Evolutionary conservation across 2,329 filamentous ascomycete species (phyloP).

Genomic region (Zymoseptoria tritici): DNA sequence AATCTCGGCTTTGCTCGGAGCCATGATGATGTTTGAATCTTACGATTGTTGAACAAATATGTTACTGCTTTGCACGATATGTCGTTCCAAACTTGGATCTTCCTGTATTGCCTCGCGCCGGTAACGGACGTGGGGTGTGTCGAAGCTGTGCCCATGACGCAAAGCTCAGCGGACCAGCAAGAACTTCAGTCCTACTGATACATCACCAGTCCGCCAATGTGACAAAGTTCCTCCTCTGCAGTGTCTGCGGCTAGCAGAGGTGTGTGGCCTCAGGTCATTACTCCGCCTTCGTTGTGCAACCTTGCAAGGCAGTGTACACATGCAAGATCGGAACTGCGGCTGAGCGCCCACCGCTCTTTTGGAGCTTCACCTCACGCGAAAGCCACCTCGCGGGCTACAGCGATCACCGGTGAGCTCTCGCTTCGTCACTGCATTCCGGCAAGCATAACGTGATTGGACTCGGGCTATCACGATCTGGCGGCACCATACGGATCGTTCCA

Average conservation of each 20-base stretch:
- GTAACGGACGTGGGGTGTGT: no score
- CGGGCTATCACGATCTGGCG: not conserved
- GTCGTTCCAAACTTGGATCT: no score
- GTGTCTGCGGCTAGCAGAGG: not conserved
- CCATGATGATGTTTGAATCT: not conserved
- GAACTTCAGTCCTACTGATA: not conserved
- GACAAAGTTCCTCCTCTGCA: not conserved
- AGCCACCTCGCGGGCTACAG: not conserved
- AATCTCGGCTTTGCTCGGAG: constrained; percentile 19
- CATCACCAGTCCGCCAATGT: not conserved
- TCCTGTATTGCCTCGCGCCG: no score
- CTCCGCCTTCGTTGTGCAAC: not conserved
- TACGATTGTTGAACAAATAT: no score
- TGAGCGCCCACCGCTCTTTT: not conserved
- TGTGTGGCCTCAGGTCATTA: not conserved
- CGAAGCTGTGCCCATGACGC: no score
- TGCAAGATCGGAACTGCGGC: not conserved
- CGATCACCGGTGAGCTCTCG: not conserved
- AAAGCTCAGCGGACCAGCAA: no score
- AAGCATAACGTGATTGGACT: not conserved
- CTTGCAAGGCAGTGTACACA: not conserved
- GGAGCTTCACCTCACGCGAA: not conserved
- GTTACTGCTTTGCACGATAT: no score
- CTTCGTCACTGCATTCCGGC: not conserved
- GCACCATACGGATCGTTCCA: not conserved